Conservation (phyloP, 192 early-diverging fungal species). For the Linnemannia hyalina region DNA sequence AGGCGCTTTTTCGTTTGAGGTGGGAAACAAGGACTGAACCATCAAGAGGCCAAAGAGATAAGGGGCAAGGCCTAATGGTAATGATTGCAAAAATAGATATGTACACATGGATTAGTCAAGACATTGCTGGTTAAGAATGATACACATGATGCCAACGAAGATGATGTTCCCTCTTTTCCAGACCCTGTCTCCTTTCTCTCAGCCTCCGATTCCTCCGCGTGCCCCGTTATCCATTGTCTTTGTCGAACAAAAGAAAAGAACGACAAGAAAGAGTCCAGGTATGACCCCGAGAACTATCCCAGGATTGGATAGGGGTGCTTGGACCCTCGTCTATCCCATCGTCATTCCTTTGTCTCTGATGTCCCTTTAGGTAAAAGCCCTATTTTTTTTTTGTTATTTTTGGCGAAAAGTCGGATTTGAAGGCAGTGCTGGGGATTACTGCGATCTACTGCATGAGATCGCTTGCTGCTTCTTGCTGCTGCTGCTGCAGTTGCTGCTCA, state of each 20-base stretch:
- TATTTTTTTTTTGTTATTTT: neutral
- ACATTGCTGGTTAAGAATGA: neutral
- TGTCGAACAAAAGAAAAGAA: no score
- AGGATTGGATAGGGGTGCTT: neutral
- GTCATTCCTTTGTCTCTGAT: neutral
- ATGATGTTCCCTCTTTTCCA: neutral
- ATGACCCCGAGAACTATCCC: neutral
- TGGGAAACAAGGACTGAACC: slow-evolving; percentile 58
- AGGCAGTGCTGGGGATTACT: neutral
- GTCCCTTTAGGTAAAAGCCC: no score
- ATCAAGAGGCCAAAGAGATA: slow-evolving; percentile 65
- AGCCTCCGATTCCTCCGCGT: neutral
- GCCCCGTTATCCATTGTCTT: neutral
- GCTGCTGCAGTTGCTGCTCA: neutral
- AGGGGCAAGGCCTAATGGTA: slow-evolving; percentile 59
- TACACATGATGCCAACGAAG: neutral
- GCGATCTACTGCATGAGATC: neutral
- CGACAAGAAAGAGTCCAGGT: neutral
- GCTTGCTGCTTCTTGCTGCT: neutral
- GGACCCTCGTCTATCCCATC: neutral
- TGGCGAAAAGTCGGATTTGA: neutral
- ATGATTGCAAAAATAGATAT: neutral
- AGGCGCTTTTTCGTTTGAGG: slow-evolving; percentile 18
- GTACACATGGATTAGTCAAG: neutral
- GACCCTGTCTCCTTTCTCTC: neutral